These are phyloP conservation scores for Cylindrodendrum hubeiense DNA, from an alignment of 2,329 filamentous ascomycete genomes.

Conservation along the genomic window DNA sequence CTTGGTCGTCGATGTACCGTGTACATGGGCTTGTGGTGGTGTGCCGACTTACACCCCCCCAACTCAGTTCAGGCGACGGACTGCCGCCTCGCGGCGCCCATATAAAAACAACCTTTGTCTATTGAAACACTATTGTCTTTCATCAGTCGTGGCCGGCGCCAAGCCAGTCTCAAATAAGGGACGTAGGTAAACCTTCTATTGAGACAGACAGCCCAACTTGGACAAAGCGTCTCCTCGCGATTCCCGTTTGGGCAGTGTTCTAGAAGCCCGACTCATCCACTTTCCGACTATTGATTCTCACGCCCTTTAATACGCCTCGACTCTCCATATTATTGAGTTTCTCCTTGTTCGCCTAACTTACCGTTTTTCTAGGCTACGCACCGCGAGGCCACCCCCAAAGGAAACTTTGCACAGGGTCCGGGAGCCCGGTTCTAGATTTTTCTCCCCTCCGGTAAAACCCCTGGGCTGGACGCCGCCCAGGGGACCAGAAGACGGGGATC, in stretches of 20 bases:
- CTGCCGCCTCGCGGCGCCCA: slow-evolving; percentile 20
- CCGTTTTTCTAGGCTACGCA: slow-evolving; percentile 33
- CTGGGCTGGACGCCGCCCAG: slow-evolving; percentile 20
- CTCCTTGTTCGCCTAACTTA: slow-evolving; percentile 28
- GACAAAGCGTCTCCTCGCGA: slow-evolving; percentile 5
- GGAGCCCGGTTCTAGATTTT: slow-evolving; percentile 27
- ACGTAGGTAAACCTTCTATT: slow-evolving; percentile 22
- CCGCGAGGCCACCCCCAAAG: slow-evolving; percentile 22
- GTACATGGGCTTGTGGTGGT: slow-evolving; percentile 32
- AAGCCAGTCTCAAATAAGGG: slow-evolving; percentile 11
- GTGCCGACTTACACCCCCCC: slow-evolving; percentile 26
- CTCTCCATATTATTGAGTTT: slow-evolving; percentile 35
- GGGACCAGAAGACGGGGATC: slow-evolving; percentile 21
- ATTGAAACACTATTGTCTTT: slow-evolving; percentile 29
- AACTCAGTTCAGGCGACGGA: slow-evolving; percentile 10
- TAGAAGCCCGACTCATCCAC: slow-evolving; percentile 27
- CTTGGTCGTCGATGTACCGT: slow-evolving; percentile 29
- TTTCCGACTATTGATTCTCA: not conserved
- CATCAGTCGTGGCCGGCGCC: slow-evolving; percentile 16
- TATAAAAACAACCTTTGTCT: slow-evolving; percentile 31
- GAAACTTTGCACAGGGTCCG: slow-evolving; percentile 35
- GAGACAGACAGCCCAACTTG: not conserved
- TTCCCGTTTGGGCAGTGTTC: slow-evolving; percentile 41
- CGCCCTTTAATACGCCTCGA: slow-evolving; percentile 6
- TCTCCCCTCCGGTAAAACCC: not conserved